Evolutionary conservation across 2,329 filamentous ascomycete genomes (phyloP).

Genomic region (Bipolaris sorokiniana): DNA sequence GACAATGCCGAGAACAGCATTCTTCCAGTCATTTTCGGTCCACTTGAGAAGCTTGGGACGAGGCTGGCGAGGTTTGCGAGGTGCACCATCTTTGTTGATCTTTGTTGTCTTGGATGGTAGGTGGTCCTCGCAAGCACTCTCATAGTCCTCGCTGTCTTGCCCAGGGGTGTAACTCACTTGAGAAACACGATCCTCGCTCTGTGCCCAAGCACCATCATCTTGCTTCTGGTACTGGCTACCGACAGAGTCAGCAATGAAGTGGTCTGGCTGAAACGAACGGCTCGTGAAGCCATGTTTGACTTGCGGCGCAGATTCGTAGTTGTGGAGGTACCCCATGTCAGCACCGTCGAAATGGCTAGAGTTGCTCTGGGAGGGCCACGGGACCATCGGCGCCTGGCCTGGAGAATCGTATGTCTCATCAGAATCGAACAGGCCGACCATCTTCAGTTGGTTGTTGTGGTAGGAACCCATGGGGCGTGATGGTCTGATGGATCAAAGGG

Average conservation of each 20-base stretch:
- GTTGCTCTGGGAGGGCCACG: background rate
- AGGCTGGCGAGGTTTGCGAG: slow-evolving; percentile 40
- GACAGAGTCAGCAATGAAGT: background rate
- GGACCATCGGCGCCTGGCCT: background rate
- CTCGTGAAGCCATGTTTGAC: background rate
- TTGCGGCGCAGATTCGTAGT: background rate
- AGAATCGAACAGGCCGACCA: slow-evolving; percentile 14
- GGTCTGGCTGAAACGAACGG: background rate
- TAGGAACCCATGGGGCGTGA: slow-evolving; percentile 13
- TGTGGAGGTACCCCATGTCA: background rate
- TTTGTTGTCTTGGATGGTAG: slow-evolving; percentile 26
- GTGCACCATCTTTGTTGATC: slow-evolving; percentile 36
- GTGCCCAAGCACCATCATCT: background rate
- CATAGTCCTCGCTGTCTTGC: slow-evolving; percentile 20
- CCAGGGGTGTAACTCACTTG: slow-evolving; percentile 22
- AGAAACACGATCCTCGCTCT: background rate
- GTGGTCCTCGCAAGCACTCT: slow-evolving; percentile 20
- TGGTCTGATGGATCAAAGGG: background rate
- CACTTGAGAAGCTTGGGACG: slow-evolving; percentile 40
- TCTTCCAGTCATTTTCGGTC: slow-evolving; percentile 39
- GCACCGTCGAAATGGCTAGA: background rate
- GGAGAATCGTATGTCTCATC: background rate
- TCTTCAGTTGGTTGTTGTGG: slow-evolving; percentile 22
- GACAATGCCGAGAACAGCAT: slow-evolving; percentile 36
- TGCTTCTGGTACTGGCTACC: background rate